Conservation (phyloP, 2,329 filamentous ascomycete genomes). For the Dothistroma septosporum region DNA sequence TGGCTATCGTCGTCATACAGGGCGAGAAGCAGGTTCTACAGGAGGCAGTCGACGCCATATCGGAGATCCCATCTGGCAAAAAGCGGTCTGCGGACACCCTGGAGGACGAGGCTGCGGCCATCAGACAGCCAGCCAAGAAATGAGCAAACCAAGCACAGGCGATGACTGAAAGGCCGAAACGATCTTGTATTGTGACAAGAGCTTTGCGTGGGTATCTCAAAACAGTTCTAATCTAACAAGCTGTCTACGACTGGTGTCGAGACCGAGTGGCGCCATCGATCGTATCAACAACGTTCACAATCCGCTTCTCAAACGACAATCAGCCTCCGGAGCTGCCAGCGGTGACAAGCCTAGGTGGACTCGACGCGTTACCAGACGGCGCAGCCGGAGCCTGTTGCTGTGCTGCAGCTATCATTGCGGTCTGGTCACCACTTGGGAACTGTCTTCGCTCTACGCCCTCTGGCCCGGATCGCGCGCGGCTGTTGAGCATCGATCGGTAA, state of each 20-base stretch:
- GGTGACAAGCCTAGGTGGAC: constrained; percentile 4
- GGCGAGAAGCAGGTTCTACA: constrained; percentile 68
- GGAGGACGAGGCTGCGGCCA: constrained; percentile 22
- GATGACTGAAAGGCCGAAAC: not conserved
- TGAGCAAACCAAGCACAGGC: constrained; percentile 2
- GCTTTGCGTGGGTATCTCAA: constrained; percentile 26
- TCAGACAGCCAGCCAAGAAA: constrained; percentile 20
- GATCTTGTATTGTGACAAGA: constrained; percentile 2
- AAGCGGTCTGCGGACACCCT: constrained; percentile 24
- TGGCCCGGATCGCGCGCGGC: constrained; percentile 32
- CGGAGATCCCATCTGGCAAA: constrained; percentile 15
- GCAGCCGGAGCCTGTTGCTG: constrained; percentile 15
- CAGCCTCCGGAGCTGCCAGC: constrained; percentile 7
- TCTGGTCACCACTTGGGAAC: constrained; percentile 23
- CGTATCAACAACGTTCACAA: constrained; percentile 4
- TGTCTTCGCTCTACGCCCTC: constrained; percentile 18
- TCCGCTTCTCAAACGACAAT: not conserved
- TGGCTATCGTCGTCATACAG: constrained; percentile 64
- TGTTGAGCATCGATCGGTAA: constrained; percentile 57
- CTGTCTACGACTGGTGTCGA: constrained; percentile 4
- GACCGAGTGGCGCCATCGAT: not conserved
- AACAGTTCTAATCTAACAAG: constrained; percentile 20
- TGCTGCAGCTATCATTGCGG: constrained; percentile 20
- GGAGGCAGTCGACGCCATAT: constrained; percentile 42
- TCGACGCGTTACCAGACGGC: constrained; percentile 5